phyloP scores from a whole-genome alignment of 768 basidiomycete genomes.

The Amanita exitialis region DNA sequence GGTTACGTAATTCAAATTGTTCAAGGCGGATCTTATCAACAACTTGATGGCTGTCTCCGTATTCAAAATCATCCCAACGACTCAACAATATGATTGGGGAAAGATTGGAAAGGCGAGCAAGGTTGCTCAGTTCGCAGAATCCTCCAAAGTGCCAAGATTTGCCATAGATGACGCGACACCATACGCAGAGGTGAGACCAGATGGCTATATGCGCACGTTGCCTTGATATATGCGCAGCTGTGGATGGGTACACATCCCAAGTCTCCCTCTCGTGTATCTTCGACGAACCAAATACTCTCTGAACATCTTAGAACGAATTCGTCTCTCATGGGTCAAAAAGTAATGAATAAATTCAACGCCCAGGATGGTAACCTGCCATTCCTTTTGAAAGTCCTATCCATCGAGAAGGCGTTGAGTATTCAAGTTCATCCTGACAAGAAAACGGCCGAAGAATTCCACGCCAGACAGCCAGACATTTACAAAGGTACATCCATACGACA shows the following conservation, averaged over 20 bases:
- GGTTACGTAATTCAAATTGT: no score
- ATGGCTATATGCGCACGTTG: neutral
- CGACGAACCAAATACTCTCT: conserved; percentile 33
- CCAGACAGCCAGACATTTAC: conserved; percentile 71
- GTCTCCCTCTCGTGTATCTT: conserved; percentile 33
- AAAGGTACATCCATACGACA: conserved; percentile 50
- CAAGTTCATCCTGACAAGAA: conserved; percentile 88
- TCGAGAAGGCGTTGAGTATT: conserved; percentile 82
- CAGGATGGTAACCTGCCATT: conserved; percentile 71
- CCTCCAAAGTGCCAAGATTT: conserved; percentile 55
- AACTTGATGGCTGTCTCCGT: conserved; percentile 20
- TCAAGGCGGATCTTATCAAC: no score
- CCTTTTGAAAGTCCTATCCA: conserved; percentile 86
- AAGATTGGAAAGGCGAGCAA: conserved; percentile 71
- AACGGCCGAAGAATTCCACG: conserved; percentile 63
- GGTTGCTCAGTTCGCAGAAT: conserved; percentile 77
- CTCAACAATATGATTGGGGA: conserved; percentile 94
- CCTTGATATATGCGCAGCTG: conserved; percentile 37
- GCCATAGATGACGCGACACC: conserved; percentile 58
- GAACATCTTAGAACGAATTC: conserved; percentile 58
- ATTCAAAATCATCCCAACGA: conserved; percentile 77
- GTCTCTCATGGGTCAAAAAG: conserved; percentile 52
- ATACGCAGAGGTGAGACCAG: conserved; percentile 78
- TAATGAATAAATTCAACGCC: conserved; percentile 46
- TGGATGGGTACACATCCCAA: conserved; percentile 99